phyloP scores from a whole-genome alignment of 2,329 filamentous ascomycete species.

The Capronia americana region DNA sequence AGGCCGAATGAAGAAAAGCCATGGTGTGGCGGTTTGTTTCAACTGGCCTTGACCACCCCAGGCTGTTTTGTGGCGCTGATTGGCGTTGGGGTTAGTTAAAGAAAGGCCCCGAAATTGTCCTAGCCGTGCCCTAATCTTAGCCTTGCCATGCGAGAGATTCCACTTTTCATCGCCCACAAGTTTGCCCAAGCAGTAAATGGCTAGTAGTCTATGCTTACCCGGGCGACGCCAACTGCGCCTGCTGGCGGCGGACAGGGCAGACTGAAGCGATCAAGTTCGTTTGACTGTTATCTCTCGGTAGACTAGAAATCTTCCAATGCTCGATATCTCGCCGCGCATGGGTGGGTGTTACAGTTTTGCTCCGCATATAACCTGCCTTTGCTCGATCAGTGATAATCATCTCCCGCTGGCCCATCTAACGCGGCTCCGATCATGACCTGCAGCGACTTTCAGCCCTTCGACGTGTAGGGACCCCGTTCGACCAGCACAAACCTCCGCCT shows the following conservation, averaged over 20 bases:
- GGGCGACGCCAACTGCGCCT: constrained; percentile 10
- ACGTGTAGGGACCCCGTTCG: constrained; percentile 20
- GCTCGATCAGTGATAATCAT: not conserved
- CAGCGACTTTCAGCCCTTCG: constrained; percentile 16
- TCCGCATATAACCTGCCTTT: not conserved
- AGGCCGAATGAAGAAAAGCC: not conserved
- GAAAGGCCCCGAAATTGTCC: constrained; percentile 10
- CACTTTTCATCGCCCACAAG: constrained; percentile 8
- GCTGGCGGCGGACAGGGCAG: not conserved
- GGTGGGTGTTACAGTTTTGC: constrained; percentile 1
- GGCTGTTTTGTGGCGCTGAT: constrained; percentile 8
- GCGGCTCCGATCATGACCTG: constrained; percentile 11
- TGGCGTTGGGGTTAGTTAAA: constrained; percentile 19
- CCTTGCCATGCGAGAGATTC: constrained; percentile 13
- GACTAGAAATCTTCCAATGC: constrained; percentile 1
- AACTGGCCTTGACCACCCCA: not conserved
- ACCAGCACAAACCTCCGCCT: constrained; percentile 6
- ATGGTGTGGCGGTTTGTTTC: not conserved
- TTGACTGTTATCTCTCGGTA: not conserved
- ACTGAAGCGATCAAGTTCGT: not conserved
- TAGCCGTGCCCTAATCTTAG: constrained; percentile 25
- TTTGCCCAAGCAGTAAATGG: not conserved
- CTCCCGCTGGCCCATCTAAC: not conserved
- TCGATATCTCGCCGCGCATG: constrained; percentile 3
- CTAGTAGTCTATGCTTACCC: constrained; percentile 14